Evolutionary conservation across 202 grass and related monocot species (phyloP).

Genomic region (Setaria italica): DNA sequence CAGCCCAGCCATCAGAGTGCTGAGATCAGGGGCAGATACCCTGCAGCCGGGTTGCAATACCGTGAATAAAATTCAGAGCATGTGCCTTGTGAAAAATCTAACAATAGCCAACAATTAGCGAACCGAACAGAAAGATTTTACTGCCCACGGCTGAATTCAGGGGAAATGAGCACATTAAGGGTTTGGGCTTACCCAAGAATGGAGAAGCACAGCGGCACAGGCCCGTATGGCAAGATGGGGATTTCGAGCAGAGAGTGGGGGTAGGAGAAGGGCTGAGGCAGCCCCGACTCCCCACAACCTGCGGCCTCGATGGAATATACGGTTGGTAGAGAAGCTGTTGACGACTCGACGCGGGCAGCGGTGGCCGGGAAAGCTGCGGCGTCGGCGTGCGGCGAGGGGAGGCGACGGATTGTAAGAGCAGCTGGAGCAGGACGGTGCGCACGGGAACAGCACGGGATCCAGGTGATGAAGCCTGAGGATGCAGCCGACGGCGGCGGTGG

Average conservation of each 20-base stretch:
- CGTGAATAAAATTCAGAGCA: not conserved
- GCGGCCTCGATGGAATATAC: not conserved
- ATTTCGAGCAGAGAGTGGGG: not conserved
- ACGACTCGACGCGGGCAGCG: not conserved
- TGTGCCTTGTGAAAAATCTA: not conserved
- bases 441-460: not conserved
- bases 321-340: not conserved
- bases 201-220: not conserved
- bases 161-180: not conserved
- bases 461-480: not conserved
- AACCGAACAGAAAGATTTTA: not conserved
- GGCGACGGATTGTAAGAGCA: not conserved
- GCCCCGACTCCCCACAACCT: not conserved
- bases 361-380: not conserved
- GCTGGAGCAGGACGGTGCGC: not conserved
- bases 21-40: not conserved
- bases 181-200: not conserved
- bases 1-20: conserved; percentile 68
- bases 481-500: not conserved
- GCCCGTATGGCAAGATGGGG: not conserved
- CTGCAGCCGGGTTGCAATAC: not conserved
- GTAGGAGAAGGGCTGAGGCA: not conserved
- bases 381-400: not conserved
- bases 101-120: not conserved
- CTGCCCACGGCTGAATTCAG: not conserved